Evolutionary conservation across 495 filamentous ascomycete species (phyloP), one percentile per base, ranked within the genome.

Genomic region (Xylaria nigripes): DNA sequence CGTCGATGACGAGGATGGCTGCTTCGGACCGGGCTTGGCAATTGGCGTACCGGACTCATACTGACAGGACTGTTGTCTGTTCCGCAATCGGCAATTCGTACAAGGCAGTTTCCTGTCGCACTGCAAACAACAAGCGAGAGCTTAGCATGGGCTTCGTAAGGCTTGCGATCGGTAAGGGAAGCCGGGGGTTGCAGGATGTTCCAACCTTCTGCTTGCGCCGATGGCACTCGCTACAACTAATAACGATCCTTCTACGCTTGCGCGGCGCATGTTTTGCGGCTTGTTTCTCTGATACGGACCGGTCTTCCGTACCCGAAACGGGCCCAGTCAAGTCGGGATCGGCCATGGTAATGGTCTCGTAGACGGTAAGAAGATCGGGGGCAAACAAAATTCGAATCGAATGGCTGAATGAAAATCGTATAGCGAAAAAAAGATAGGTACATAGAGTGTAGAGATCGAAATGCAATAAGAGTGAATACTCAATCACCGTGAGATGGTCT

Each of bases 141-240:
- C 46, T 55, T 50, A 49, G 51, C 44, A 45, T 25, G 44, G 34
- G 52, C 16, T 45, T 52, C 50, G 36, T 45, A 44, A 27, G 42
- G 42, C 47, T 45, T 54, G 42, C 30, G 22, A 47, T 47, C 42
- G 51, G 6, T 19, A 22, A 41, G 32, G 16, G 48, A 16, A 27
- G 2, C 29, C 46, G 53, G 34, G 45, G 22, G 25, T 2, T 41
- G 50, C 18, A n/a, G n/a, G 48, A 38, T 42, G 36, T 45, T 41
- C 61, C 30, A 18, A 78, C 79, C 76, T 83, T 83, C 63, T 83
- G 81, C 60, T 83, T 85, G 48, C 81, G 72, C 48, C 81, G 68
- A 61, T 85, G 81, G 50, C 81, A 85, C 61, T 85, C 81, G 16
- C 74, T 81, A 57, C 81, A 85, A 0, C 77, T 81, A 21, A 83